Conservation (phyloP, 176 grass and related monocot species). For the Pharus latifolius region DNA sequence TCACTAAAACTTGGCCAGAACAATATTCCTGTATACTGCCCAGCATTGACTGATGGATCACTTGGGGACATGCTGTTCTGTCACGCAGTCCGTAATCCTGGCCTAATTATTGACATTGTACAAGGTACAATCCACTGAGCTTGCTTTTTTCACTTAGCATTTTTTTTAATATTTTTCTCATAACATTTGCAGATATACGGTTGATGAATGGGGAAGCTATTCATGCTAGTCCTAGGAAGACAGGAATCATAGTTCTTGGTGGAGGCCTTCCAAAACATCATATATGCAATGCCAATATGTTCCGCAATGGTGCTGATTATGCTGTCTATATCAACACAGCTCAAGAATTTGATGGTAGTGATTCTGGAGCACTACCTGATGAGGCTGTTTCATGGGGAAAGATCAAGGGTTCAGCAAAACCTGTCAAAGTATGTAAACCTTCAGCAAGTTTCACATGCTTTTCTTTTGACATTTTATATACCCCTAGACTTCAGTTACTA, state of each 20-base stretch:
- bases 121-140: conserved; percentile 43
- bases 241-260: conserved; percentile 80
- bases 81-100: conserved; percentile 77
- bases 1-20: conserved; percentile 41
- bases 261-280: conserved; percentile 94
- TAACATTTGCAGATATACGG: conserved; percentile 53
- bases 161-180: not conserved
- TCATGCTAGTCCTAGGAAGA: conserved; percentile 66
- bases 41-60: conserved; percentile 90
- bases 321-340: conserved; percentile 94
- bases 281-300: conserved; percentile 98
- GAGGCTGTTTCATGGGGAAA: conserved; percentile 99
- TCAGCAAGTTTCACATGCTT: not conserved
- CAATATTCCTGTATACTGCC: conserved; percentile 80
- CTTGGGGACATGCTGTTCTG: conserved; percentile 94
- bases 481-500: not conserved
- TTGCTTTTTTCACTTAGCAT: not conserved
- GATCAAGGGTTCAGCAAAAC: conserved; percentile 90
- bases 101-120: conserved; percentile 92
- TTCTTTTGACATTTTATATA: not conserved
- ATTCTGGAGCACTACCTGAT: conserved; percentile 84
- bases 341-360: conserved; percentile 97
- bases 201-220: conserved; percentile 91
- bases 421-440: conserved; percentile 50
- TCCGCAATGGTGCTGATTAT: conserved; percentile 90